Evolutionary conservation across 345 rosid species (phyloP), one percentile per base, ranked within the genome.

Genomic region (Camelina neglecta): DNA sequence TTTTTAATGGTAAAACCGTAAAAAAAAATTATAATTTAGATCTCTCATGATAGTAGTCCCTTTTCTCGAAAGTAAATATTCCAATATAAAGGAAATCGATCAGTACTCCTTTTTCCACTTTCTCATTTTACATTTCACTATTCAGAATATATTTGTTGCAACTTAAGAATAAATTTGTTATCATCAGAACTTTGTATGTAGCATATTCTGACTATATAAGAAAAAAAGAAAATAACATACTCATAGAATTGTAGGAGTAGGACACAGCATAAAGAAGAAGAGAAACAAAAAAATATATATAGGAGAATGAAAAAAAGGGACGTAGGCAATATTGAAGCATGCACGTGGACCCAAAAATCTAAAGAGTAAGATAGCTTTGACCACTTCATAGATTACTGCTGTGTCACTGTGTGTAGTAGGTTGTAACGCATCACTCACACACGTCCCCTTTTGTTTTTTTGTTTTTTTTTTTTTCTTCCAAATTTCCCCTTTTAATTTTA

Each of bases 311-410:
- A 57, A n/a, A 53, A 36, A 47, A 57, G 33, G 57, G 11, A 58
- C 51, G 50, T 48, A 58, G 58, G 78, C 51, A 24, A 58, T 65
- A 48, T 66, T 66, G 66, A 65, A 74, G 49, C 58, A 74, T 58
- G 60, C 47, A 67, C 5, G 68, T 55, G 61, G 73, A 35, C 10
- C 79, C 65, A 11, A 20, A 9, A 75, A 67, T 75, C 73, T 66
- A 66, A 61, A 51, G 69, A 72, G 44, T 51, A 42, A 51, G 44
- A 65, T 67, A 67, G 55, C 68, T 75, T 75, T 75, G 67, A 75
- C 79, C 62, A 67, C 33, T 58, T 39, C 11, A 44, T 50, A 57
- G 65, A 20, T 39, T 29, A 29, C 31, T 29, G 31, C 31, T 29
- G 31, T 4, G 31, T 11, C 49, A 65, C 18, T 18, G 18, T 18